phyloP scores from a whole-genome alignment of 805 yeast genomes.

The Kuraishia ogatae region DNA sequence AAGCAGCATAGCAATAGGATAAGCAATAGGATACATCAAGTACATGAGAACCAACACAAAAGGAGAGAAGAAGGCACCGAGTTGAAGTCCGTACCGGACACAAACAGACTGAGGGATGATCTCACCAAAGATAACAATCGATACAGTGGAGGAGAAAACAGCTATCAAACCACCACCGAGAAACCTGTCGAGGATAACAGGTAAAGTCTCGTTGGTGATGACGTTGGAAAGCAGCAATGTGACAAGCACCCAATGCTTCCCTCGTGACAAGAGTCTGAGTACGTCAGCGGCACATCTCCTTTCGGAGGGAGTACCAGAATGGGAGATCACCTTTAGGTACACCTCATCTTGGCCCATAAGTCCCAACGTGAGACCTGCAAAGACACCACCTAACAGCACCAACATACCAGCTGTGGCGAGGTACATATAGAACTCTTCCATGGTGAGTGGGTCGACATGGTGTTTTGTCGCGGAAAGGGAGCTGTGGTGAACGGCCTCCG shows the following conservation, averaged over 20 bases:
- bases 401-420: slow-evolving; percentile 45
- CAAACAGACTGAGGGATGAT: slow-evolving; percentile 92
- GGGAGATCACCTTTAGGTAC: slow-evolving; percentile 79
- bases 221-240: slow-evolving; percentile 81
- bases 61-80: slow-evolving; percentile 87
- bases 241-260: slow-evolving; percentile 95
- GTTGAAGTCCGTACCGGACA: slow-evolving; percentile 85
- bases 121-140: slow-evolving; percentile 92
- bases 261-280: slow-evolving; percentile 59
- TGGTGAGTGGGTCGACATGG: slow-evolving; percentile 13
- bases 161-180: slow-evolving; percentile 98
- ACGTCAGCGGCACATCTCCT: slow-evolving; percentile 65
- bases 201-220: slow-evolving; percentile 89
- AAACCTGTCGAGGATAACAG: slow-evolving; percentile 86
- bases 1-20: slow-evolving; percentile 76
- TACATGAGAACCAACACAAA: slow-evolving; percentile 83
- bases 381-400: slow-evolving; percentile 79
- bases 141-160: slow-evolving; percentile 84
- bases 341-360: slow-evolving; percentile 98
- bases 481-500: slow-evolving; percentile 4
- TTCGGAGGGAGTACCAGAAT: slow-evolving; percentile 73
- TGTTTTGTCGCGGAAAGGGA: not conserved
- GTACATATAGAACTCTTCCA: slow-evolving; percentile 34
- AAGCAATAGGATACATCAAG: slow-evolving; percentile 83
- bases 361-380: slow-evolving; percentile 90